phyloP scores from a whole-genome alignment of 2,329 filamentous ascomycete species.

The Proliferodiscus dingleyae region DNA sequence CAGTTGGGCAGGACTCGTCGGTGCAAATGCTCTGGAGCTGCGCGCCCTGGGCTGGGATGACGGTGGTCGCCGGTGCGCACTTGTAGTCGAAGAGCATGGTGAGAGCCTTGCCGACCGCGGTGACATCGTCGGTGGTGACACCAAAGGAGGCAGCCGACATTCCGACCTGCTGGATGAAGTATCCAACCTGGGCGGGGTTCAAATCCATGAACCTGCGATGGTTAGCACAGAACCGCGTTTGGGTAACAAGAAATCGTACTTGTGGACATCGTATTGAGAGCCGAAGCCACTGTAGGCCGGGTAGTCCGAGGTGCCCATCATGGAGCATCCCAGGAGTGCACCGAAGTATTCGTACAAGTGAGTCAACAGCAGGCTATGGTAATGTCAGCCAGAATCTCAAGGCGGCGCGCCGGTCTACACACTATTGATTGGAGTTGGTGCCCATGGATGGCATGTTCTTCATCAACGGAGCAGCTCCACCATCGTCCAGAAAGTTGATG shows the following conservation, averaged over 20 bases:
- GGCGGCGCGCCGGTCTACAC: conserved; percentile 1
- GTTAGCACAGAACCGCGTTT: conserved; percentile 5
- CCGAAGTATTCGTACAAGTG: conserved; percentile 61
- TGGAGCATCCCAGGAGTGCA: conserved; percentile 50
- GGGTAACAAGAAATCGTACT: conserved; percentile 27
- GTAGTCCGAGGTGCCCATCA: conserved; percentile 45
- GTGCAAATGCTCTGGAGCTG: conserved; percentile 54
- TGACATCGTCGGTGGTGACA: conserved; percentile 48
- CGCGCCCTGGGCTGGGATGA: conserved; percentile 41
- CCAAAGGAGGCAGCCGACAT: conserved; percentile 54
- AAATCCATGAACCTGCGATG: conserved; percentile 49
- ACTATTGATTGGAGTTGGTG: conserved; percentile 51
- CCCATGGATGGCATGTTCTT: conserved; percentile 50
- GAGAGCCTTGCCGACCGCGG: conserved; percentile 44
- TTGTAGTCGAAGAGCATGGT: conserved; percentile 46
- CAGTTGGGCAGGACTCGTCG: conserved; percentile 43
- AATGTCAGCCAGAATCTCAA: conserved; percentile 4
- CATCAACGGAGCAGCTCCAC: conserved; percentile 49
- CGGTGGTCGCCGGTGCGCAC: conserved; percentile 43
- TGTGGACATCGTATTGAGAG: conserved; percentile 50
- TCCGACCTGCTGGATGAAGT: conserved; percentile 56
- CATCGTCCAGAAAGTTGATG: conserved; percentile 58
- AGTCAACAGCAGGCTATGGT: conserved; percentile 44
- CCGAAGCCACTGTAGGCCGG: conserved; percentile 42
- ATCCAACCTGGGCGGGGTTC: conserved; percentile 44